These are phyloP conservation scores for Thermomucor indicae-seudaticae DNA, from an alignment of 371 early-diverging fungal species.

Conservation along the genomic window DNA sequence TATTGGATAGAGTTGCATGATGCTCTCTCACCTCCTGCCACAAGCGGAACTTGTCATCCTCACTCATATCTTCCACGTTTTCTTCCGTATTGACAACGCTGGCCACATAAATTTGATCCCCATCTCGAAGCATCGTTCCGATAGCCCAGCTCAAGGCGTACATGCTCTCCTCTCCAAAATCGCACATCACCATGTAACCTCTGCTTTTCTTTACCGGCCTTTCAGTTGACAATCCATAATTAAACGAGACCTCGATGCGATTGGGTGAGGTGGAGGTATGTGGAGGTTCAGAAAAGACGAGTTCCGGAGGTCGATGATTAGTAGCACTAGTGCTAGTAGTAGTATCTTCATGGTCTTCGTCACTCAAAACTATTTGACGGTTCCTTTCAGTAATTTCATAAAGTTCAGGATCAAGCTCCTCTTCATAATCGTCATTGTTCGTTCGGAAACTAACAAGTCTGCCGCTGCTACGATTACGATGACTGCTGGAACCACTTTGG, in stretches of 20 bases:
- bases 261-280: constrained; percentile 22
- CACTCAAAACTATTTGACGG: constrained; percentile 34
- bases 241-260: constrained; percentile 32
- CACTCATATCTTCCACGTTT: constrained; percentile 27
- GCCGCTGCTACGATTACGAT: constrained; percentile 1
- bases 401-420: constrained; percentile 46
- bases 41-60: constrained; percentile 31
- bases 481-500: constrained; percentile 8
- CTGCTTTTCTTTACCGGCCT: constrained; percentile 9
- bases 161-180: constrained; percentile 41
- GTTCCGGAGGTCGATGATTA: constrained; percentile 24
- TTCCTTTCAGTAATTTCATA: constrained; percentile 43
- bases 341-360: constrained; percentile 9
- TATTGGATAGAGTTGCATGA: neutral
- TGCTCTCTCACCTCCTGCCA: constrained; percentile 31
- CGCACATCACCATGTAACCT: constrained; percentile 41
- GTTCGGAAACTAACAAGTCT: constrained; percentile 18
- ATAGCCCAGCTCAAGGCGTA: constrained; percentile 49
- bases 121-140: constrained; percentile 44
- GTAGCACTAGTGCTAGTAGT: constrained; percentile 7
- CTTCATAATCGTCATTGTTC: constrained; percentile 49
- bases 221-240: constrained; percentile 28
- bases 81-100: constrained; percentile 49
- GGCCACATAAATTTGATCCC: constrained; percentile 53
- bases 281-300: constrained; percentile 36